Evolutionary conservation across 78 protist genomes (phyloP).

Genomic region (Protostelium mycophagum): DNA sequence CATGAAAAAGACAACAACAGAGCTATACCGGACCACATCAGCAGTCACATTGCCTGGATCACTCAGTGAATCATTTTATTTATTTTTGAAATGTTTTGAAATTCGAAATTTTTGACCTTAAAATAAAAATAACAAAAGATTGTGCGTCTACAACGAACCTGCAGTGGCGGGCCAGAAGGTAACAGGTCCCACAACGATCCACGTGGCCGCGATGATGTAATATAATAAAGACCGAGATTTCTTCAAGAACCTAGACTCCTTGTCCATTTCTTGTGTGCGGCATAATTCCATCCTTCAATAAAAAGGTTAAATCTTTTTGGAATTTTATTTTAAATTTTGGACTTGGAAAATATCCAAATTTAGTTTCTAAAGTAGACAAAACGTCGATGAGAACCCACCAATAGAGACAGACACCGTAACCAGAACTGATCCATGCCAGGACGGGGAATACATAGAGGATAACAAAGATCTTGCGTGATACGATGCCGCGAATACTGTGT

Average conservation of each 20-base stretch:
- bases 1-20: background rate
- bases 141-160: too few relatives aligned
- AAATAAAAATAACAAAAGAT: too few relatives aligned
- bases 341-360: too few relatives aligned
- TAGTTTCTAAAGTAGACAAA: background rate
- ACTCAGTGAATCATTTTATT: too few relatives aligned
- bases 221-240: background rate
- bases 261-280: background rate
- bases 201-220: background rate
- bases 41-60: background rate
- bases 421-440: background rate
- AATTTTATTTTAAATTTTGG: too few relatives aligned
- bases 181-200: background rate
- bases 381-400: background rate
- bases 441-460: background rate
- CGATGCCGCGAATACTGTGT: background rate
- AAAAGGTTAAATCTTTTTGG: too few relatives aligned
- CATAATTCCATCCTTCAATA: background rate
- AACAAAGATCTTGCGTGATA: background rate
- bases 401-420: background rate
- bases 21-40: background rate
- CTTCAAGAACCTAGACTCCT: background rate
- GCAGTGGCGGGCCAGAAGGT: background rate
- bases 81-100: too few relatives aligned
- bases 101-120: too few relatives aligned